Evolutionary conservation across 2,329 filamentous ascomycete genomes (phyloP).

Genomic region (Ophiosphaerella herpotricha): DNA sequence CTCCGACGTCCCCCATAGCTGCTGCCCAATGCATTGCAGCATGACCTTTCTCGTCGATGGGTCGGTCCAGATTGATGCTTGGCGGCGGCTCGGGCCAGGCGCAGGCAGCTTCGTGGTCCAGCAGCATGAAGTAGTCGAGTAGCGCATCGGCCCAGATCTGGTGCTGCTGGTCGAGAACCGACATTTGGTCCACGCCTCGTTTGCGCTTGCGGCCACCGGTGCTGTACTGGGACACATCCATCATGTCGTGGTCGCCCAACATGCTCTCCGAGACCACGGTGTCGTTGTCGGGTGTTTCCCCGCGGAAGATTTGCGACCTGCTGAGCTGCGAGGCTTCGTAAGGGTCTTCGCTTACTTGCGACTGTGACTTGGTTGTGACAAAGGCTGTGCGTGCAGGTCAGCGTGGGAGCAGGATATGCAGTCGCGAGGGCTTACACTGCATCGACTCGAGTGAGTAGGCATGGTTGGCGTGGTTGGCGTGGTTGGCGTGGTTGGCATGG

Average conservation of each 20-base stretch:
- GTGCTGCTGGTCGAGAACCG: conserved; percentile 77
- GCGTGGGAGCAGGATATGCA: neutral
- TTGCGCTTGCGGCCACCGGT: conserved; percentile 71
- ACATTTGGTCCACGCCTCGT: conserved; percentile 68
- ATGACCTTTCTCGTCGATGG: conserved; percentile 92
- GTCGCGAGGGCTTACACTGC: conserved; percentile 23
- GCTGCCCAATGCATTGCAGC: conserved; percentile 96
- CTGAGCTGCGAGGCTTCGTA: conserved; percentile 66
- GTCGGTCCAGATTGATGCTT: conserved; percentile 85
- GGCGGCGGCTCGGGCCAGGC: conserved; percentile 75
- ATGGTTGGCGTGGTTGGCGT: too few species aligned
- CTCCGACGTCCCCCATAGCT: conserved; percentile 93
- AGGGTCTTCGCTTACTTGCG: conserved; percentile 61
- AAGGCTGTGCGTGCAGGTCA: conserved; percentile 23
- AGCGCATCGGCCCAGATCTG: conserved; percentile 90
- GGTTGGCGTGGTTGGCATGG: too few species aligned
- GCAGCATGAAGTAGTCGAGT: conserved; percentile 92
- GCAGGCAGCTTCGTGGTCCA: conserved; percentile 75
- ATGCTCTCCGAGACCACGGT: conserved; percentile 85
- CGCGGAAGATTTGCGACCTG: conserved; percentile 63
- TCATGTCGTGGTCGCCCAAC: conserved; percentile 79
- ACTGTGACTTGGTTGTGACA: conserved; percentile 32
- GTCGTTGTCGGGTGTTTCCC: conserved; percentile 81
- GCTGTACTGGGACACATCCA: conserved; percentile 69
- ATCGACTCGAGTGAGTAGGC: conserved; percentile 35